These are phyloP conservation scores for Beauveria varroae DNA, from an alignment of 2,329 filamentous ascomycete genomes.

Conservation along the genomic window DNA sequence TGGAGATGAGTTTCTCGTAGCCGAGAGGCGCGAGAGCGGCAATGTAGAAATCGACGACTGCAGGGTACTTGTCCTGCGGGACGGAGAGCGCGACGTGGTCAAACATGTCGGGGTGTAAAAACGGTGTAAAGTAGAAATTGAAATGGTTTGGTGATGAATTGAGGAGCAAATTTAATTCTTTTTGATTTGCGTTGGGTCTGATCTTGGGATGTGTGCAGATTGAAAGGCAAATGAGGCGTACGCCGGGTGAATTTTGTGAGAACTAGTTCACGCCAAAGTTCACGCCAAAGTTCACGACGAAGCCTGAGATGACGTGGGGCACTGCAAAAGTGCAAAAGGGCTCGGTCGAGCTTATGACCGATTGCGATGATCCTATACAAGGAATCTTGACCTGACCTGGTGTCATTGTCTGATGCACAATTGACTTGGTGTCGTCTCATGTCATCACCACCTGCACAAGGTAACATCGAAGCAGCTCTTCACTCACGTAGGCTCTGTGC, in stretches of 20 bases:
- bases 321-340: background rate
- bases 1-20: constrained; percentile 9
- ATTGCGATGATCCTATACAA: background rate
- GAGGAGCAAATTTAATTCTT: background rate
- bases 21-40: constrained; percentile 8
- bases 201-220: background rate
- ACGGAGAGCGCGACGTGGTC: constrained; percentile 12
- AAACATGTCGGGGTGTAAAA: background rate
- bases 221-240: background rate
- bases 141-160: background rate
- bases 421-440: too few relatives aligned
- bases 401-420: too few relatives aligned
- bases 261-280: background rate
- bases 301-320: background rate
- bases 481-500: too few relatives aligned
- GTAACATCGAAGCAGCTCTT: too few relatives aligned
- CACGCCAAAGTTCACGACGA: background rate
- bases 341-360: background rate
- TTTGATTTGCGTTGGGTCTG: background rate
- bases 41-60: constrained; percentile 7
- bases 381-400: too few relatives aligned
- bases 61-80: constrained; percentile 8
- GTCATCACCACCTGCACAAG: too few relatives aligned
- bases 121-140: background rate
- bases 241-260: background rate